phyloP scores from a whole-genome alignment of 345 rosid genomes.

The Syzygium aromaticum region DNA sequence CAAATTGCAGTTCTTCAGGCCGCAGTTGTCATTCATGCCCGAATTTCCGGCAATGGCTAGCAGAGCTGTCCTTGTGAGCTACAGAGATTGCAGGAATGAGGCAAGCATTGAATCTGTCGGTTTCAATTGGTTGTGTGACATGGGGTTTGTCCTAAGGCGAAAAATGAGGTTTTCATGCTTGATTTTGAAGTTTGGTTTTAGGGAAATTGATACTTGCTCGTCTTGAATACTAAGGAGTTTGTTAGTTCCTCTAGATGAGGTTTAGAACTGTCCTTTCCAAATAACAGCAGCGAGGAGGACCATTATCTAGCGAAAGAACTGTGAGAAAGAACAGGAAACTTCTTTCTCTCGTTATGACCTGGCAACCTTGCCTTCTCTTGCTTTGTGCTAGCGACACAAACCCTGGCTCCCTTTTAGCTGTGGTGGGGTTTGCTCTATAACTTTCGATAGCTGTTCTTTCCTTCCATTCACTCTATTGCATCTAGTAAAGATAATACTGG shows the following conservation, averaged over 20 bases:
- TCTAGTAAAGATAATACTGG: not conserved
- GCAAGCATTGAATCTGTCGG: slow-evolving; percentile 11
- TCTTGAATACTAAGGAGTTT: not conserved
- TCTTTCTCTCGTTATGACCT: not conserved
- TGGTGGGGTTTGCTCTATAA: not conserved
- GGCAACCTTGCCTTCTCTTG: not conserved
- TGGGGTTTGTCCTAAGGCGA: not conserved
- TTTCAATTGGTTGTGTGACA: not conserved
- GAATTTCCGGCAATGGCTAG: slow-evolving; percentile 69
- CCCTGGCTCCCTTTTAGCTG: not conserved
- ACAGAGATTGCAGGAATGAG: slow-evolving; percentile 42
- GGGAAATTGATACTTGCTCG: not conserved
- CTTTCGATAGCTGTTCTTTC: not conserved
- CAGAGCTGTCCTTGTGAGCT: slow-evolving; percentile 62
- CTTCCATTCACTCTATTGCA: not conserved
- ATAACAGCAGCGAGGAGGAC: not conserved
- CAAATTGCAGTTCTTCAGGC: slow-evolving; percentile 76
- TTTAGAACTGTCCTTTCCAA: not conserved
- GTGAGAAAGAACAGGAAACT: not conserved
- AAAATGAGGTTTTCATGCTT: not conserved
- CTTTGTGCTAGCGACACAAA: not conserved
- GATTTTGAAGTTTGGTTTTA: not conserved
- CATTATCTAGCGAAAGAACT: not conserved
- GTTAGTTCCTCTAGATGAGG: not conserved
- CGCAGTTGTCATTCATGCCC: slow-evolving; percentile 59